These are phyloP conservation scores for Backusella luteola DNA, from an alignment of 192 early-diverging fungal species.

Conservation along the genomic window DNA sequence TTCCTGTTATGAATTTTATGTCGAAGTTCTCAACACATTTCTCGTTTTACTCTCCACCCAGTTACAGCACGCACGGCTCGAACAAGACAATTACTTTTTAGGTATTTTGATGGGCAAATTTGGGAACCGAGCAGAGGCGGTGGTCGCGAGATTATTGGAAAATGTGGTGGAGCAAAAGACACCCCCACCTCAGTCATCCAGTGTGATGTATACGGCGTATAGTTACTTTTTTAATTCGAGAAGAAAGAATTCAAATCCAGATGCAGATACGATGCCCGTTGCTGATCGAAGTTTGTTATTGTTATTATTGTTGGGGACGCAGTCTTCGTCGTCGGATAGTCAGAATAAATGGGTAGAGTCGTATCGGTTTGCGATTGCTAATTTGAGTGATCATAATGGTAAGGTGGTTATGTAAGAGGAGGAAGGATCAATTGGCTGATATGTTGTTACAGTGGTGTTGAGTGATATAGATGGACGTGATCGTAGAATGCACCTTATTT, in stretches of 20 bases:
- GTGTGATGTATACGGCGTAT: conserved; percentile 68
- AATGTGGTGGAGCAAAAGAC: conserved; percentile 54
- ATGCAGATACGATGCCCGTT: conserved; percentile 52
- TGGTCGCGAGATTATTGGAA: conserved; percentile 48
- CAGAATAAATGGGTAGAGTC: conserved; percentile 12
- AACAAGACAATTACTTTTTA: conserved; percentile 61
- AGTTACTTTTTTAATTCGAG: conserved; percentile 62
- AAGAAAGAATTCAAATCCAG: conserved; percentile 28
- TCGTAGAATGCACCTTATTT: conserved; percentile 24
- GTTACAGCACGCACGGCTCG: conserved; percentile 41
- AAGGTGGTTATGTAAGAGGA: background rate
- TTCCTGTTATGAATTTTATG: conserved; percentile 65
- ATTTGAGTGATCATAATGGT: conserved; percentile 30
- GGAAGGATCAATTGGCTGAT: too few relatives aligned
- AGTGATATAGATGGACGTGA: conserved; percentile 16
- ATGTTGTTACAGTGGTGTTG: background rate
- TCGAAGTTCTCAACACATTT: conserved; percentile 60
- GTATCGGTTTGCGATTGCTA: conserved; percentile 26
- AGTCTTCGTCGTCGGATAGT: background rate
- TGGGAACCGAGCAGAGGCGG: conserved; percentile 57
- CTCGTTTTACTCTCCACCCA: conserved; percentile 66
- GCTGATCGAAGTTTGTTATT: conserved; percentile 62
- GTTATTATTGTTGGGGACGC: conserved; percentile 50
- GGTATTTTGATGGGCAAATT: conserved; percentile 60
- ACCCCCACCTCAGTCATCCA: conserved; percentile 41